Base-by-base conservation (phyloP, 768 basidiomycete species). In the Cystofilobasidium capitatum region DNA sequence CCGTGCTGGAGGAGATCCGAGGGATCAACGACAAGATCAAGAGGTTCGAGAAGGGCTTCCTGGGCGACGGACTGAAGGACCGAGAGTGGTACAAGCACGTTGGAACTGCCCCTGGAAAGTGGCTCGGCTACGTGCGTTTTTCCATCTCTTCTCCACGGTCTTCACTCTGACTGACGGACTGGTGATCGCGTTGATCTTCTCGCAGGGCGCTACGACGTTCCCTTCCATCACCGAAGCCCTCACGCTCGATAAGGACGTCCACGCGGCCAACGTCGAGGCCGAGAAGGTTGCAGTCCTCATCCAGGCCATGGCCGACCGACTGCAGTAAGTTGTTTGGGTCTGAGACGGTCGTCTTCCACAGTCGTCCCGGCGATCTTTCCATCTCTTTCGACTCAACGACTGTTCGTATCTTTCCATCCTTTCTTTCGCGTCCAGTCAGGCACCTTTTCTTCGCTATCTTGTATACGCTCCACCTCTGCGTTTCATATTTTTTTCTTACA, bases 81-180 rank as follows among this genome's bases (percentile, higher is more conserved):
- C 81, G 77, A 24, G 86, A 89, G 74, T 93, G 91, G 91, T 94
- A 88, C 75, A 84, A 80, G 73, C 87, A 91, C 77, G 81, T 91
- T 20, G 90, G 83, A 58, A 88, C 91, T 49, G 89, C 91, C 3
- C 91, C 91, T 36, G 91, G 90, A 44, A 58, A 66, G 26, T 78
- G 76, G 76, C 70, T 76, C 2, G 77, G 44, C 86, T 88, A 76
- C 86, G 51, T 55, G 16, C 29, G 86, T 20, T 37, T 57, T n/a
- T 36, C 51, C 1, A n/a, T 51, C 3, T 42, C 84, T 83, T 87
- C 45, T 86, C 87, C 88, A 71, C 71, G 82, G 77, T 26, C 16
- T 57, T 36, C 35, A 6, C 31, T 72, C n/a, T 75, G 76, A n/a
- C n/a, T n/a, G n/a, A n/a, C n/a, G n/a, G n/a, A n/a, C n/a, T 40